Conservation (phyloP, 192 early-diverging fungal genomes). For the Umbelopsis sp. region DNA sequence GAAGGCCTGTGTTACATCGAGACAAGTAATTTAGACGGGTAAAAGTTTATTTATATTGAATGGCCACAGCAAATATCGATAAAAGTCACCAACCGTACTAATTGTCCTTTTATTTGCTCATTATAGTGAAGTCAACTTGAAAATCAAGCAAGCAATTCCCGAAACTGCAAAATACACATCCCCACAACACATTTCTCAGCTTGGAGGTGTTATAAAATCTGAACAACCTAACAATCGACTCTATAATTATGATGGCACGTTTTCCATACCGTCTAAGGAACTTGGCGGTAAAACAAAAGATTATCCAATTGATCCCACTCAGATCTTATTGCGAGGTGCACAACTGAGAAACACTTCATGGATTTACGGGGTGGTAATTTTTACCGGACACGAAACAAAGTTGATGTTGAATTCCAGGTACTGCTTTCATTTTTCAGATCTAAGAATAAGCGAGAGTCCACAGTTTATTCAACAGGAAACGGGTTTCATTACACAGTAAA, state of each 20-base stretch:
- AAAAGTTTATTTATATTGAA: constrained; percentile 17
- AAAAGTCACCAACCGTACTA: too few species aligned
- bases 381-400: constrained; percentile 98
- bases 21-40: constrained; percentile 97
- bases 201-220: constrained; percentile 80
- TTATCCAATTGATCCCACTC: constrained; percentile 85
- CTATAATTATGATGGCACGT: constrained; percentile 92
- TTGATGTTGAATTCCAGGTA: constrained; percentile 92
- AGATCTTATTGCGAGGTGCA: constrained; percentile 92
- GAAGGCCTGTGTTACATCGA: constrained; percentile 98
- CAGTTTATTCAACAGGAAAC: too few species aligned
- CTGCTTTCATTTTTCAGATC: too few species aligned
- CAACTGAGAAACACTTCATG: constrained; percentile 93
- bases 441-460: too few species aligned
- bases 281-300: constrained; percentile 57
- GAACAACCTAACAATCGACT: constrained; percentile 95
- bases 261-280: constrained; percentile 52
- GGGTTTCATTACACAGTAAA: constrained; percentile 37
- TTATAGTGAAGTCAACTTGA: constrained; percentile 92
- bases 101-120: neutral
- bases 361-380: constrained; percentile 92
- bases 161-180: constrained; percentile 80
- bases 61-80: neutral
- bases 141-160: constrained; percentile 91
- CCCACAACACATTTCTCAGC: constrained; percentile 63